phyloP scores from a whole-genome alignment of 768 basidiomycete species.

The Suillus brevipes region DNA sequence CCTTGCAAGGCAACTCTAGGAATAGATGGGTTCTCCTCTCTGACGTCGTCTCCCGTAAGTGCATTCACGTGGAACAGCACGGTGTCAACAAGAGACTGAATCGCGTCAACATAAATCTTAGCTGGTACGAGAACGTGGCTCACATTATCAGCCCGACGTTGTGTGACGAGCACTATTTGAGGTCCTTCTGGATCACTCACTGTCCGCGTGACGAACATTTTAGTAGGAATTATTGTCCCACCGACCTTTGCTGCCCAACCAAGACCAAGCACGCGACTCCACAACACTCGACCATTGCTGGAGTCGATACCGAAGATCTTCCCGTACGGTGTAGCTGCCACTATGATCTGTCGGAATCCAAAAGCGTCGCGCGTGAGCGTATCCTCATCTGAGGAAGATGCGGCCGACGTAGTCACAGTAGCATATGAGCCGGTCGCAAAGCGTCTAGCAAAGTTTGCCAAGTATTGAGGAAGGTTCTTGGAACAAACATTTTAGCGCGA shows the following conservation, averaged over 20 bases:
- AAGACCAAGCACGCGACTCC: constrained; percentile 76
- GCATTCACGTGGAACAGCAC: constrained; percentile 78
- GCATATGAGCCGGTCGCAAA: constrained; percentile 71
- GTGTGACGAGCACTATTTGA: constrained; percentile 62
- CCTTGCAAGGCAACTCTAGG: constrained; percentile 52
- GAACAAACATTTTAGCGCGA: background rate
- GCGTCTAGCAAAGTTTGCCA: constrained; percentile 63
- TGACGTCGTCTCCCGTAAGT: constrained; percentile 68
- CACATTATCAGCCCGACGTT: constrained; percentile 64
- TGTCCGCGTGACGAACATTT: constrained; percentile 55
- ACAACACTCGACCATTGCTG: constrained; percentile 71
- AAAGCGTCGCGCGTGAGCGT: constrained; percentile 70
- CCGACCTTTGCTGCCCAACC: constrained; percentile 64
- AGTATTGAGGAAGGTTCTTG: constrained; percentile 71
- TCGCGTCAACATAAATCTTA: background rate
- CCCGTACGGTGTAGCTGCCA: constrained; percentile 68
- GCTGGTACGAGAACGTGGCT: constrained; percentile 22
- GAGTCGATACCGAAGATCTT: constrained; percentile 85
- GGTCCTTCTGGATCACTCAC: constrained; percentile 46
- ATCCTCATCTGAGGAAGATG: constrained; percentile 33
- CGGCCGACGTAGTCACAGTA: constrained; percentile 35
- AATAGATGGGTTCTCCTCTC: constrained; percentile 13
- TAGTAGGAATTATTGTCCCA: constrained; percentile 56
- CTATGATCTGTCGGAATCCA: constrained; percentile 83
- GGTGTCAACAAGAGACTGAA: constrained; percentile 63